Base-by-base conservation (phyloP, 768 basidiomycete genomes). In the Podaxis pistillaris region DNA sequence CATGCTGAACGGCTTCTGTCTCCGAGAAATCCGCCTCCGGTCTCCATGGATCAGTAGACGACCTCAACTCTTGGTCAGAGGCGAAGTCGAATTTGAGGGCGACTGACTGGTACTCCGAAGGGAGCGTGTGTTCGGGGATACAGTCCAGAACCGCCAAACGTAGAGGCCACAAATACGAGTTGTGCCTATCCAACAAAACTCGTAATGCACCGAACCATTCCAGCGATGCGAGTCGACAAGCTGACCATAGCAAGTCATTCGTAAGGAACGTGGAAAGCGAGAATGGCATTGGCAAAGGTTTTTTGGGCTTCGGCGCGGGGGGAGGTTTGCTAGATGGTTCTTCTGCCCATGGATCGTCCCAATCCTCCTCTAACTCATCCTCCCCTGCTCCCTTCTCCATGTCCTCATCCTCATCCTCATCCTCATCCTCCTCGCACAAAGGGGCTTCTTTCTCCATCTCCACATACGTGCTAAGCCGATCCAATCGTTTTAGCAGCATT, bases 271-370 rank as follows among this genome's bases (percentile, higher is more conserved):
- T 67, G 9, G 85, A 77, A 22, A 96, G 81, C 1, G 83, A 68
- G 28, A 94, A 58, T 5, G 64, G 66, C 8, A 65, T 68, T 55
- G 80, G 79, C 22, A 73, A 71, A 69, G 74, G 79, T 67, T 64
- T 60, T 38, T 68, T 63, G 12, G 77, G 61, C n/a, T 70, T 67
- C 9, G 74, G 60, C 44, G 69, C 70, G 50, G 76, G 74, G 40
- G 69, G 70, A 0, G 78, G 73, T 51, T 70, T 69, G 49, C 66
- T 63, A 15, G 65, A 60, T 28, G 68, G 63, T 50, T 68, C 73
- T 30, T 91, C 88, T 40, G 79, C 86, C 89, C 90, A 92, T 12
- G 90, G 89, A 71, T 91, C 89, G 67, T 89, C 90, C 67, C 86
- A 85, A 90, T 89, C 91, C 56, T 88, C 89, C 46, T 85, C 85